These are phyloP conservation scores for Kurtzmaniella quercitrusa DNA, from an alignment of 1,139 yeast species.

Conservation along the genomic window DNA sequence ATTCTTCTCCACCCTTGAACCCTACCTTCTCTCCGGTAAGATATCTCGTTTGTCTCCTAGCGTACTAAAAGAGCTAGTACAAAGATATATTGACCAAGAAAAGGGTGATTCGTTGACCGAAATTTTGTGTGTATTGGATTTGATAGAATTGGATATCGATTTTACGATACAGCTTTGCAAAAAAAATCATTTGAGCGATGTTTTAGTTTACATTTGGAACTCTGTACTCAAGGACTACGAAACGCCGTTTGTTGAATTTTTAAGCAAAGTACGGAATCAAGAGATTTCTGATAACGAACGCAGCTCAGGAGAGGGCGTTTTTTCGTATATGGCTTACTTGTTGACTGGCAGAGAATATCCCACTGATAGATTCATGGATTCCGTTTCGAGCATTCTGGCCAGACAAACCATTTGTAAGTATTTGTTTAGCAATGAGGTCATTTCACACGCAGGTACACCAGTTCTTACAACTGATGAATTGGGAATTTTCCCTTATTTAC, in stretches of 20 bases:
- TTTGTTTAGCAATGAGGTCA: conserved; percentile 35
- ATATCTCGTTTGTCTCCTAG: conserved; percentile 55
- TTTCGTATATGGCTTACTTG: conserved; percentile 60
- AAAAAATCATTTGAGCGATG: conserved; percentile 51
- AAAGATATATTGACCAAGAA: conserved; percentile 36
- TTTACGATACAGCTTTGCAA: conserved; percentile 59
- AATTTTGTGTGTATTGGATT: conserved; percentile 62
- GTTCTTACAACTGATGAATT: conserved; percentile 18
- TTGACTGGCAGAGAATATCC: conserved; percentile 80
- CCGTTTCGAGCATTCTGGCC: conserved; percentile 26
- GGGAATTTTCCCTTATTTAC: conserved; percentile 58
- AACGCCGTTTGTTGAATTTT: conserved; percentile 61
- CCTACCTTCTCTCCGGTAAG: conserved; percentile 44
- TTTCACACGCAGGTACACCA: conserved; percentile 11
- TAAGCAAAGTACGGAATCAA: conserved; percentile 44
- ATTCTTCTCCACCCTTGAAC: conserved; percentile 51
- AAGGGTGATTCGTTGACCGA: conserved; percentile 55
- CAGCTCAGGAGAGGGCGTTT: too few species aligned
- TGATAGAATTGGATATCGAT: conserved; percentile 69
- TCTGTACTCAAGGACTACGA: conserved; percentile 59
- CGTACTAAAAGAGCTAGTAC: conserved; percentile 57
- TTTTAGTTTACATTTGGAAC: conserved; percentile 67
- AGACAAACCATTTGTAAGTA: conserved; percentile 48
- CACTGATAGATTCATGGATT: conserved; percentile 47
- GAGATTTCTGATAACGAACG: too few species aligned